phyloP scores from a whole-genome alignment of 352 stramenopile species.

The Poterioochromonas sp. region DNA sequence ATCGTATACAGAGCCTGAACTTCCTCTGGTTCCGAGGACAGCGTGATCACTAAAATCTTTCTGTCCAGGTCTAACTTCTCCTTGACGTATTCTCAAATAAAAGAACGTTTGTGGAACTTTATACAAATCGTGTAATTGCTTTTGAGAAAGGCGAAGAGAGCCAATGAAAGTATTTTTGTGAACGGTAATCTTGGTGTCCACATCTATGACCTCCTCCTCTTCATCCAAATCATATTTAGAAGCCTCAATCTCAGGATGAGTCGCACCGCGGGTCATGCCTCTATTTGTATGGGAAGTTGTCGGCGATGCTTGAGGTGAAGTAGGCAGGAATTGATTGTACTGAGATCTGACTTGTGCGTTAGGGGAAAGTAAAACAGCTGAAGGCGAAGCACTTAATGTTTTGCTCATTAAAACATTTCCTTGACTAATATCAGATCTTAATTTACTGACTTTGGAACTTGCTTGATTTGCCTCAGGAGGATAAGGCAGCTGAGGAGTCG shows the following conservation, averaged over 20 bases:
- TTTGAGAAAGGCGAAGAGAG: constrained; percentile 34
- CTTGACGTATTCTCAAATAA: constrained; percentile 34
- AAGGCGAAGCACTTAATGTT: background rate
- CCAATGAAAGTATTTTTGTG: constrained; percentile 35
- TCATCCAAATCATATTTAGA: too few species aligned
- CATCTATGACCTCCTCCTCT: too few species aligned
- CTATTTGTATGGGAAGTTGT: background rate
- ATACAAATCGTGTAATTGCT: constrained; percentile 40
- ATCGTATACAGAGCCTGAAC: constrained; percentile 39
- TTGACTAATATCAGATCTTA: background rate
- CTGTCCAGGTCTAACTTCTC: too few species aligned
- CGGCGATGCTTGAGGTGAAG: background rate
- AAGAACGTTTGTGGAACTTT: constrained; percentile 41
- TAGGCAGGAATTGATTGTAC: background rate
- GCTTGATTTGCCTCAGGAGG: background rate
- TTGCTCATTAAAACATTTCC: background rate
- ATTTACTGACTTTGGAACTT: background rate
- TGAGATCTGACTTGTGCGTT: background rate
- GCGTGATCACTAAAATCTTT: too few species aligned
- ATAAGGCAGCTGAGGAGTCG: background rate
- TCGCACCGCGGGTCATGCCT: background rate
- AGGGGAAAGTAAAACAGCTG: background rate
- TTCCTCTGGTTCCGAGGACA: background rate
- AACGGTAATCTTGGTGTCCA: background rate
- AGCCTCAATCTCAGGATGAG: background rate